Conservation (phyloP, 768 basidiomycete species). For the Leccinellum rugosiceps region DNA sequence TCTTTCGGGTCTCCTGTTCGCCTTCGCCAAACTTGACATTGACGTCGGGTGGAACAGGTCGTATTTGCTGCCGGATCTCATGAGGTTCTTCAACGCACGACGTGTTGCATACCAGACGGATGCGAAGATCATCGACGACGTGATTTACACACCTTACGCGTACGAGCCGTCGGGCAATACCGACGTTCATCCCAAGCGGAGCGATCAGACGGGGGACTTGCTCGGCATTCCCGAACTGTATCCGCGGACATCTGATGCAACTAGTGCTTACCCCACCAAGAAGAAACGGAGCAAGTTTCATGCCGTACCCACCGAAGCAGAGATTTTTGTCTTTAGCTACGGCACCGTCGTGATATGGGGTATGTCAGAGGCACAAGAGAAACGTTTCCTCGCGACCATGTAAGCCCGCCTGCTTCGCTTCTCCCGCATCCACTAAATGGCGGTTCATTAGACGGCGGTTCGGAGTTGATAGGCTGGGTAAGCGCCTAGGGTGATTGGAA, state of each 20-base stretch:
- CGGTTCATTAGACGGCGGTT: conserved; percentile 73
- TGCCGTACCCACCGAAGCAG: conserved; percentile 65
- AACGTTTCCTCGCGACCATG: conserved; percentile 87
- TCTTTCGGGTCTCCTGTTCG: background rate
- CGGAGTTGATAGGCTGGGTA: conserved; percentile 84
- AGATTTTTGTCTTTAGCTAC: conserved; percentile 92
- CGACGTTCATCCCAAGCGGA: conserved; percentile 30
- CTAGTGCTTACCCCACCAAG: conserved; percentile 34
- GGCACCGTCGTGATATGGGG: conserved; percentile 98
- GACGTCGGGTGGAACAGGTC: conserved; percentile 48
- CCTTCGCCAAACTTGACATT: background rate
- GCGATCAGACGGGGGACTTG: conserved; percentile 58
- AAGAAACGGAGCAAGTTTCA: conserved; percentile 66
- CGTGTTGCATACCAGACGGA: conserved; percentile 81
- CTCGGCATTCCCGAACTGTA: conserved; percentile 73
- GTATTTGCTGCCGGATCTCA: conserved; percentile 82
- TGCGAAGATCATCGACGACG: conserved; percentile 87
- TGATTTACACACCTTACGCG: conserved; percentile 89
- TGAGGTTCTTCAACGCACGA: conserved; percentile 87
- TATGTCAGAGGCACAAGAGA: conserved; percentile 92
- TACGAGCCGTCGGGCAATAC: conserved; percentile 53
- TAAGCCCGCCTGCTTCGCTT: conserved; percentile 39
- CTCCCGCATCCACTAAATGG: background rate
- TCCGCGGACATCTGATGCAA: conserved; percentile 24
- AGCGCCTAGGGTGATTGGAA: conserved; percentile 16